Percentiles rank a stretch among this genome's conserved stretches.
phyloP scores from a whole-genome alignment of 129 eudicot species.

The Centrapalus pauciflorus region DNA sequence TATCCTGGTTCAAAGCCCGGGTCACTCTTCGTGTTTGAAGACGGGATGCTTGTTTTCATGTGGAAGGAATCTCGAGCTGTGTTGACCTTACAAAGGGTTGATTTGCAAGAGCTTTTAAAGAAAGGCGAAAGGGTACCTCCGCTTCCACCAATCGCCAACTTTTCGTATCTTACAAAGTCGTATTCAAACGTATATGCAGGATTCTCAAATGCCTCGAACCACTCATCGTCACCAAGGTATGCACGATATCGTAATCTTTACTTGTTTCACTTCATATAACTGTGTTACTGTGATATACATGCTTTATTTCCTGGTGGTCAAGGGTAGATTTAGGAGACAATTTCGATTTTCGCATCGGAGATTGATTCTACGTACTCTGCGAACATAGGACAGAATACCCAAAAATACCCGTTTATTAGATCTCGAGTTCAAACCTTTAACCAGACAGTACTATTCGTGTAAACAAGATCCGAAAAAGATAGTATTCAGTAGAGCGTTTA shows the following conservation, averaged over 20 bases:
- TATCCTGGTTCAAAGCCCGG: constrained; percentile 97
- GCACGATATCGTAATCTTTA: background rate
- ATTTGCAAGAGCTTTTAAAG: constrained; percentile 70
- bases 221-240: constrained; percentile 60
- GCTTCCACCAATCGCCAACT: constrained; percentile 75
- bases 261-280: background rate
- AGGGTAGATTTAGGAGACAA: background rate
- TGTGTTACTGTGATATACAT: constrained; percentile 4
- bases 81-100: constrained; percentile 72
- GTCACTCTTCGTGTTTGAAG: constrained; percentile 59
- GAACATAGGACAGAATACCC: background rate
- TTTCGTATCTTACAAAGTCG: constrained; percentile 81
- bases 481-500: too few species aligned
- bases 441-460: background rate
- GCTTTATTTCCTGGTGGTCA: constrained; percentile 5
- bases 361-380: background rate
- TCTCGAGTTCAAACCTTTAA: too few species aligned
- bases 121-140: constrained; percentile 87
- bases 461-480: background rate
- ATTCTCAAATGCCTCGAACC: constrained; percentile 47
- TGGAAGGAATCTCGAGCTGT: constrained; percentile 87
- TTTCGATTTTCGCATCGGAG: too few species aligned
- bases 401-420: background rate
- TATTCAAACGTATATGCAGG: constrained; percentile 92
- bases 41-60: constrained; percentile 72